Percentiles rank a stretch among this genome's conserved stretches.
phyloP scores from a whole-genome alignment of 2,329 filamentous ascomycete genomes.

The Botryosphaeria dothidea region DNA sequence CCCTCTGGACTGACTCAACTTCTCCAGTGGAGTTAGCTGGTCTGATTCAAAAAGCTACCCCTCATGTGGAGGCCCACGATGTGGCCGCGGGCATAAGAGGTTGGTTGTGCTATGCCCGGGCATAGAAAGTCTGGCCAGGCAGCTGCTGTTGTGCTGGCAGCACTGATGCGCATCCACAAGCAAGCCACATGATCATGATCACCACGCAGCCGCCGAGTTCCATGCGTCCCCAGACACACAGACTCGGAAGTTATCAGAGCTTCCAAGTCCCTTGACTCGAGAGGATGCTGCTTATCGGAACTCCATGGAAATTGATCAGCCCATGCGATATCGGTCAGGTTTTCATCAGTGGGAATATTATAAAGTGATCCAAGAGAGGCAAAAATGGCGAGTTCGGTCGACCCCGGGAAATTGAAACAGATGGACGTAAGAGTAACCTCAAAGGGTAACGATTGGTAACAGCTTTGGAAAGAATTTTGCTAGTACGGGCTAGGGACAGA shows the following conservation, averaged over 20 bases:
- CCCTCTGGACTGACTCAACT: constrained; percentile 9
- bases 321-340: constrained; percentile 10
- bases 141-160: constrained; percentile 6
- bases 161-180: constrained; percentile 2
- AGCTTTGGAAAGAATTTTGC: constrained; percentile 1
- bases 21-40: constrained; percentile 2
- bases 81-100: neutral
- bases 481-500: neutral
- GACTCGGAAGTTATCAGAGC: constrained; percentile 8
- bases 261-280: neutral
- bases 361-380: neutral
- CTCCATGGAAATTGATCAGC: neutral
- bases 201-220: constrained; percentile 3
- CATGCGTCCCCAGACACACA: constrained; percentile 15
- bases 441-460: constrained; percentile 8
- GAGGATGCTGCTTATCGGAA: constrained; percentile 4
- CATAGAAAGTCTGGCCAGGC: constrained; percentile 3
- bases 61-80: constrained; percentile 12
- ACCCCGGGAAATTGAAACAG: neutral
- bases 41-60: constrained; percentile 9
- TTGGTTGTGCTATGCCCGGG: constrained; percentile 9
- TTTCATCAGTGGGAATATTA: neutral
- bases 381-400: neutral
- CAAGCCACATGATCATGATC: constrained; percentile 17
- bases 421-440: neutral